These are phyloP conservation scores for Diaporthe longicolla DNA, from an alignment of 2,329 filamentous ascomycete species.

Conservation along the genomic window DNA sequence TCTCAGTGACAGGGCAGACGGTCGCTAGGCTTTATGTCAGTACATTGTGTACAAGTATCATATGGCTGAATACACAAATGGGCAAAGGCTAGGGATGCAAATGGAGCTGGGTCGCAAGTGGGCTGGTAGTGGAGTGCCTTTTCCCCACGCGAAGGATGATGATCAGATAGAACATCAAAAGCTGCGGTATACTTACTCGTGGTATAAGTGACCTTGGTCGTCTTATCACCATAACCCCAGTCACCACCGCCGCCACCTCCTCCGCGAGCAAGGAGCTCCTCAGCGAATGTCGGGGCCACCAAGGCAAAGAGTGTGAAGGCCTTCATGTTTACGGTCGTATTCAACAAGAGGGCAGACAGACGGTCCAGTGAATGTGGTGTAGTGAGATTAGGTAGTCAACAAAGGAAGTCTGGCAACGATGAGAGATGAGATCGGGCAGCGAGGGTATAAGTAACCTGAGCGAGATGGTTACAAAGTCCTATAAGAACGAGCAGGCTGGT, in stretches of 20 bases:
- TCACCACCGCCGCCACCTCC: conserved; percentile 37
- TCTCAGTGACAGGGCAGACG: conserved; percentile 62
- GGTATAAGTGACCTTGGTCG: conserved; percentile 44
- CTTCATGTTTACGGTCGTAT: conserved; percentile 49
- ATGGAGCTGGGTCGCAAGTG: background rate
- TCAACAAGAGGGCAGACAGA: conserved; percentile 20
- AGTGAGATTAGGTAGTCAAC: conserved; percentile 9
- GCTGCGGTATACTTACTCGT: conserved; percentile 33
- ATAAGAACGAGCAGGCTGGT: conserved; percentile 44
- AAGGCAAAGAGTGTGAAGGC: conserved; percentile 51
- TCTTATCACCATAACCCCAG: conserved; percentile 40
- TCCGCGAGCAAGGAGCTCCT: conserved; percentile 43
- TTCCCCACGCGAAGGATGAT: too few species aligned
- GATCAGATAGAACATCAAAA: background rate
- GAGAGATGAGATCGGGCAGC: conserved; percentile 36
- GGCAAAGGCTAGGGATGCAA: too few species aligned
- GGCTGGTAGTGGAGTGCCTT: background rate
- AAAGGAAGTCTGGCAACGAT: conserved; percentile 21
- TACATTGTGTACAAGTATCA: background rate
- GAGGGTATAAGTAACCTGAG: conserved; percentile 50
- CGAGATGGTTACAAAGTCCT: conserved; percentile 48
- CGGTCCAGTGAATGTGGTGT: conserved; percentile 40
- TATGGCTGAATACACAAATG: background rate
- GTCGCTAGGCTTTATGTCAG: conserved; percentile 58
- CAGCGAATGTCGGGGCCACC: conserved; percentile 48